Conservation (phyloP, 2,329 filamentous ascomycete genomes). For the Lecanicillium sp. region DNA sequence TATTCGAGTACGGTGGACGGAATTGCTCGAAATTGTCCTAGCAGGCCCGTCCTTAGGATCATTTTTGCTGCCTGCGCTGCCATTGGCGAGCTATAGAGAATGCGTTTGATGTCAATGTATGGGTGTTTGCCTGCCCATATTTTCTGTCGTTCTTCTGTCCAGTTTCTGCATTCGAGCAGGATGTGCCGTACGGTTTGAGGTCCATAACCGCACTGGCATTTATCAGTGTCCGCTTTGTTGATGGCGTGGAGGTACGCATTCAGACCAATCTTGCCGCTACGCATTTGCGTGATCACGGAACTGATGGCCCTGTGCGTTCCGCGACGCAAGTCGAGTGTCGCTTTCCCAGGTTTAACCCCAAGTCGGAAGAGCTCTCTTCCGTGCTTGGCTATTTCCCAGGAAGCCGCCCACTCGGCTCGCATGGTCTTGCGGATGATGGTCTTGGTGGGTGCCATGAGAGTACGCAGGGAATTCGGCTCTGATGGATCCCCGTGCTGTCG, state of each 20-base stretch:
- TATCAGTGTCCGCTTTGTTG: conserved; percentile 24
- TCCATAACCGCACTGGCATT: conserved; percentile 23
- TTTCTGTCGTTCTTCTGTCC: conserved; percentile 21
- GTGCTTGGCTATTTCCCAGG: conserved; percentile 13
- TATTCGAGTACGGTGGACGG: conserved; percentile 22
- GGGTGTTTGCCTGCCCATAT: conserved; percentile 20
- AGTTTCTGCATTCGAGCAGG: conserved; percentile 26
- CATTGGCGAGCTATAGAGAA: conserved; percentile 27
- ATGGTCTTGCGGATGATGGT: conserved; percentile 14
- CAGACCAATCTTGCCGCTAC: conserved; percentile 23
- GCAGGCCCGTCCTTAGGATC: conserved; percentile 25
- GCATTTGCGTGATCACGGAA: conserved; percentile 23
- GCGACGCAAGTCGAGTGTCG: conserved; percentile 13
- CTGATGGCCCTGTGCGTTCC: conserved; percentile 19
- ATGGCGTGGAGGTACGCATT: conserved; percentile 25
- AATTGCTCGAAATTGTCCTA: conserved; percentile 24
- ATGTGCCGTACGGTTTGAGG: conserved; percentile 24
- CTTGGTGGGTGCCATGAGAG: conserved; percentile 15
- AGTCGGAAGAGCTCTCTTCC: conserved; percentile 15
- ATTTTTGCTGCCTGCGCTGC: conserved; percentile 29
- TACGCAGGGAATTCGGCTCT: conserved; percentile 10
- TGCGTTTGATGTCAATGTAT: conserved; percentile 24
- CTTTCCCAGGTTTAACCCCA: conserved; percentile 13
- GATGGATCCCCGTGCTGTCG: neutral
- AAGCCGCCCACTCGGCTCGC: conserved; percentile 12